These are phyloP conservation scores for Ambrosia hybrid DNA, from an alignment of 140 eudicot genomes.

Conservation along the genomic window DNA sequence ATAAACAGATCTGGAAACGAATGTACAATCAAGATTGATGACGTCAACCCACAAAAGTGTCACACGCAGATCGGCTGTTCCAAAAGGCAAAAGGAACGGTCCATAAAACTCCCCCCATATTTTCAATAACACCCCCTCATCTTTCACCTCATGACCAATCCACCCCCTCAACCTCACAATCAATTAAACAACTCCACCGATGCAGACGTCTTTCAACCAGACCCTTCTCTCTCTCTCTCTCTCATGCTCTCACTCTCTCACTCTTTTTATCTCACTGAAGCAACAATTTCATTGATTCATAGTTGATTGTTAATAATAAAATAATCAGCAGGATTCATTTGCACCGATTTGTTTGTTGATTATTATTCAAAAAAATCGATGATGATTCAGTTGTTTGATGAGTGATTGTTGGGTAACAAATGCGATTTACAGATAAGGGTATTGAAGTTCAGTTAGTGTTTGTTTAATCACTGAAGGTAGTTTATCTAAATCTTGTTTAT, in stretches of 20 bases:
- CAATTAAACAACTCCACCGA: constrained; percentile 7
- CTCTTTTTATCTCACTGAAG: neutral
- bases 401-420: constrained; percentile 4
- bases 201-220: constrained; percentile 27
- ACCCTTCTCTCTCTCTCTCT: no score
- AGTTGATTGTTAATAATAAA: no score
- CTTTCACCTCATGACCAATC: neutral
- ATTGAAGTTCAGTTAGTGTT: constrained; percentile 13
- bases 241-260: constrained; percentile 7
- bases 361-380: constrained; percentile 3
- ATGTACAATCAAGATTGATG: constrained; percentile 22
- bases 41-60: constrained; percentile 3
- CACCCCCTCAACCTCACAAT: constrained; percentile 3
- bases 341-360: no score
- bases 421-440: constrained; percentile 4
- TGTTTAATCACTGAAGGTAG: constrained; percentile 14
- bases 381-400: neutral
- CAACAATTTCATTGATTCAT: neutral
- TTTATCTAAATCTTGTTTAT: neutral
- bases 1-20: neutral
- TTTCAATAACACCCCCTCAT: constrained; percentile 16
- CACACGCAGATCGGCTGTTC: constrained; percentile 21
- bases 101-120: neutral
- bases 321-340: no score
- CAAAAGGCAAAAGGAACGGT: constrained; percentile 27